Evolutionary conservation across 2,329 filamentous ascomycete genomes (phyloP), one percentile per base, ranked within the genome.

Genomic region (Cladosporium cucumerinum): DNA sequence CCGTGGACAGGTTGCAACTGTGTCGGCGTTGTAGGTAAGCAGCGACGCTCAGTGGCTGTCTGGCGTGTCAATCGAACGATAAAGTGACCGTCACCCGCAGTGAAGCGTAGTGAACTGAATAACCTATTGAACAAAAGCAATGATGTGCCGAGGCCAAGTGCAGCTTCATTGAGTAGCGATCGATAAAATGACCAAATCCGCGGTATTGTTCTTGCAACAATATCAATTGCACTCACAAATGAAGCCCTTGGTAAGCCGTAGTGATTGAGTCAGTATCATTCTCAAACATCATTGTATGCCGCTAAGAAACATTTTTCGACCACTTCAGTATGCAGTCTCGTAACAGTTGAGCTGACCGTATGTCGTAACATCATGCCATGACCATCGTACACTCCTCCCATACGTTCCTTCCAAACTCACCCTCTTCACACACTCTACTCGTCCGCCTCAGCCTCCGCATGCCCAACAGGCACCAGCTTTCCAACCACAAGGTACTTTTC

Each of bases 401-500:
- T 21, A 18, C 36, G 5, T 3, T 43, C 36, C 36, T 43, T 6
- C 36, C 8, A n/a, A 5, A 46, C n/a, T 21, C 39, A 46, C 3
- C n/a, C 6, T 3, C n/a, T 46, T 16, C 39, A 6, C 39, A 46
- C 39, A 46, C 21, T 12, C 39, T 54, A 61, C 66, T 70, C 68
- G 57, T 70, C 72, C 68, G 80, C 76, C 72, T 83, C 80, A 3
- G 78, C 80, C 68, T 84, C 82, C 7, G 86, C 81, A 69, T 80
- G 80, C 14, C 85, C 84, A 67, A 86, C 86, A 57, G 87, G 82
- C 62, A 97, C 90, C 73, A 99, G 79, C 79, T 87, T 90, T 23
- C 95, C 95, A 16, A 99, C 92, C n/a, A 98, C 87, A 26, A 97
- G 81, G 78, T 99, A 99, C 84, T 99, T 98, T 78, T 94, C 91